Evolutionary conservation across 106 monocot genomes (phyloP), one percentile per base, ranked within the genome.

Genomic region (Dendrobium nobile): DNA sequence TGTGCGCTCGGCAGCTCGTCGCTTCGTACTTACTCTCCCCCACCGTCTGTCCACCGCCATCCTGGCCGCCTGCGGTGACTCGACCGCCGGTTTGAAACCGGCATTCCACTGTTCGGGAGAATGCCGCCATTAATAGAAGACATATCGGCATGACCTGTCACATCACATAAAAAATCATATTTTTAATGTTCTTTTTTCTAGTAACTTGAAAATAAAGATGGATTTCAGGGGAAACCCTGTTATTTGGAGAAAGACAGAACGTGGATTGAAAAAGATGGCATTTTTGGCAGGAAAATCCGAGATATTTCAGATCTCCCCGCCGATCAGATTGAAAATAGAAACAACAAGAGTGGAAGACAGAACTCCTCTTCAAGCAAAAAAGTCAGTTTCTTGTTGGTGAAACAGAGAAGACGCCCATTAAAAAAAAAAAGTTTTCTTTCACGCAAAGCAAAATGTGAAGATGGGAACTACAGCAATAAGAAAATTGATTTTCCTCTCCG

Each of bases 1-100:
- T 40, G 80, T 92, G 86, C 33, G 84, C 81, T 72, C 97, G 82
- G 84, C 97, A 97, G 22, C 76, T 82, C 51, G 88, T 79, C 2
- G 84, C 84, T 67, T 28, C 19, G 48, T 83, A 83, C 59, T 74
- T 58, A 55, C 3, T 42, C 18, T 26, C 27, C 16, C 44, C 55
- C 15, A 22, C 43, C 28, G 78, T 70, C 1, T 3, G 8, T 4
- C 59, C 72, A 0, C 54, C 33, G 15, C 58, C 47, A 8, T 41
- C 42, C 10, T 47, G 33, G 19, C 22, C 33, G 19, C 28, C 13
- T 45, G 51, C 40, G 7, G 40, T 27, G 9, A 45, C 76, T 37
- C 81, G 7, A 27, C 19, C 42, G 41, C 27, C 73, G 27, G 33
- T 37, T 27, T 3, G 70, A 15, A 31, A 37, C 40, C 74, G 44